Evolutionary conservation across 441 rosid genomes (phyloP).

Genomic region (Syzygium syzygioides): DNA sequence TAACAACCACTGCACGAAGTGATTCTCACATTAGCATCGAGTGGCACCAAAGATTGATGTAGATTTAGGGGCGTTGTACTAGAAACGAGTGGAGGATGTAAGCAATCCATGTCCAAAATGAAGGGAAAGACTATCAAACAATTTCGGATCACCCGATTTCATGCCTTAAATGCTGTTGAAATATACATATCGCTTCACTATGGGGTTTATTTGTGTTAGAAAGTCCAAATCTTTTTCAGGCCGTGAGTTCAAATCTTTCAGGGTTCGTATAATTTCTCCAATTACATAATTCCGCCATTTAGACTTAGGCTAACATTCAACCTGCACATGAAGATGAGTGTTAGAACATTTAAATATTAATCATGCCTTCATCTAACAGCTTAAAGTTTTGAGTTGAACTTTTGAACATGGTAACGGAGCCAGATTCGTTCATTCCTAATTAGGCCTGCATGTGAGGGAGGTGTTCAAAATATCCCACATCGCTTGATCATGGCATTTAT

Average conservation of each 20-base stretch:
- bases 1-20: neutral
- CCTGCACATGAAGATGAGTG: no score
- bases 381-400: no score
- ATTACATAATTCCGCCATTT: no score
- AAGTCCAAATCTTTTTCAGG: no score
- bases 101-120: neutral
- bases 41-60: neutral
- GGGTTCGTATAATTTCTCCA: no score
- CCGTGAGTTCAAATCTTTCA: no score
- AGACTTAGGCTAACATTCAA: no score
- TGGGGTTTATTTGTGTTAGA: no score
- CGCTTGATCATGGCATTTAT: neutral
- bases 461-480: neutral
- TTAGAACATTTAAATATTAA: no score
- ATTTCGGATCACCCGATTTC: neutral
- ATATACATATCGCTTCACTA: neutral
- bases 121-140: neutral
- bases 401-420: no score
- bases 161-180: accelerated
- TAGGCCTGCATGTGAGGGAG: accelerated
- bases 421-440: neutral
- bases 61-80: neutral
- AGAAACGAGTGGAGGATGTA: neutral
- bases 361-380: no score
- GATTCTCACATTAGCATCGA: neutral